These are phyloP conservation scores for Stagonosporopsis chrysanthemi DNA, from an alignment of 2,329 filamentous ascomycete genomes.

Conservation along the genomic window DNA sequence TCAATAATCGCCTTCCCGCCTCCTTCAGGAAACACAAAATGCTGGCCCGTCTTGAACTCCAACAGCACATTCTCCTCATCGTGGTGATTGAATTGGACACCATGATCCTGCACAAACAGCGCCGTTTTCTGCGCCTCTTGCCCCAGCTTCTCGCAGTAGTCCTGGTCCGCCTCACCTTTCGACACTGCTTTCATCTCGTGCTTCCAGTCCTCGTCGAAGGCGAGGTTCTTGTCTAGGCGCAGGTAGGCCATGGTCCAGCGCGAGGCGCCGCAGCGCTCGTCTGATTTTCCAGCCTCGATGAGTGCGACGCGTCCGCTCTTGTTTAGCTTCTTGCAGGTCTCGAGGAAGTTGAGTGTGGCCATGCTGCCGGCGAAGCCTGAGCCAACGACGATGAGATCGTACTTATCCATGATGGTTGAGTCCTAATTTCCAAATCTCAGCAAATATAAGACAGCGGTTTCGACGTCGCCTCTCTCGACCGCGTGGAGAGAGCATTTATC, in stretches of 20 bases:
- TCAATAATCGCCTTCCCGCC: slow-evolving; percentile 49
- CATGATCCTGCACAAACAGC: not conserved
- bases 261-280: slow-evolving; percentile 52
- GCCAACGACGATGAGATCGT: slow-evolving; percentile 45
- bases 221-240: slow-evolving; percentile 49
- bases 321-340: slow-evolving; percentile 46
- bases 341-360: slow-evolving; percentile 53
- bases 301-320: slow-evolving; percentile 51
- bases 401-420: slow-evolving; percentile 18
- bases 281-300: slow-evolving; percentile 51
- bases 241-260: slow-evolving; percentile 55
- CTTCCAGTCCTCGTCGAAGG: slow-evolving; percentile 47
- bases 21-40: slow-evolving; percentile 49
- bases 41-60: slow-evolving; percentile 50
- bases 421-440: too few relatives aligned
- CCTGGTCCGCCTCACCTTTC: slow-evolving; percentile 28
- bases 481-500: not conserved
- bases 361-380: slow-evolving; percentile 24
- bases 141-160: not conserved
- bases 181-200: slow-evolving; percentile 48
- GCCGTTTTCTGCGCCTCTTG: not conserved
- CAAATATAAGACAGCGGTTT: too few relatives aligned
- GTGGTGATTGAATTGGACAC: slow-evolving; percentile 38
- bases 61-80: slow-evolving; percentile 52
- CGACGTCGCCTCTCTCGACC: not conserved